A percentile compares a stretch with the other conserved stretches of the same genome.
phyloP scores from a whole-genome alignment of 192 early-diverging fungal species.

The Backusella parvicylindrica region DNA sequence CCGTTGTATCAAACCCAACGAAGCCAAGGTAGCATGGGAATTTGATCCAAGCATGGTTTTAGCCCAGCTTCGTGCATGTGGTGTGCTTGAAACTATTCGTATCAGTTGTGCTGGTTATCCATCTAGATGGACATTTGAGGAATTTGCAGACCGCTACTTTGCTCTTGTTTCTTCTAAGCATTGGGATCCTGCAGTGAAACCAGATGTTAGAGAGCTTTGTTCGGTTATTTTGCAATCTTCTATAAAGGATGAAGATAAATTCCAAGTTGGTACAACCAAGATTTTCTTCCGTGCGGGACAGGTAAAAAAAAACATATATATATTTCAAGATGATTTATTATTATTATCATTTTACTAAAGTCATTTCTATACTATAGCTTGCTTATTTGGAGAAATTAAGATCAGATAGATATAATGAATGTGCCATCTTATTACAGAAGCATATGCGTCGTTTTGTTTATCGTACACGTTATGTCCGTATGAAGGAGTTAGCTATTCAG shows the following conservation, averaged over 20 bases:
- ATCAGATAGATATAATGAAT: constrained; percentile 73
- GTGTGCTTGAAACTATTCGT: constrained; percentile 98
- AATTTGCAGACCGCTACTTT: constrained; percentile 88
- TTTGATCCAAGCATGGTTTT: constrained; percentile 96
- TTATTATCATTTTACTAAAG: background rate
- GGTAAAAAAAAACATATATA: constrained; percentile 44
- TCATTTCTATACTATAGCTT: constrained; percentile 28
- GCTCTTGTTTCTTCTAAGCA: constrained; percentile 52
- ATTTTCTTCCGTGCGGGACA: constrained; percentile 99
- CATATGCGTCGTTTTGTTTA: constrained; percentile 72
- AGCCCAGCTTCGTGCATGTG: constrained; percentile 93
- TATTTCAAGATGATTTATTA: too few species aligned
- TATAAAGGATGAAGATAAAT: constrained; percentile 83
- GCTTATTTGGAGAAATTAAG: constrained; percentile 89
- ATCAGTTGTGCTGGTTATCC: constrained; percentile 99
- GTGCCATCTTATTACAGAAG: constrained; percentile 87
- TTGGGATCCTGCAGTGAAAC: constrained; percentile 39
- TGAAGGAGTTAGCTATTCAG: constrained; percentile 56
- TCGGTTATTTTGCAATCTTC: constrained; percentile 55
- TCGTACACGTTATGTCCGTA: constrained; percentile 52
- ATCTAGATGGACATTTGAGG: constrained; percentile 78
- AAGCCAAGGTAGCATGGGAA: constrained; percentile 84
- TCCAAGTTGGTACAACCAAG: constrained; percentile 92
- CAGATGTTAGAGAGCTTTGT: constrained; percentile 58
- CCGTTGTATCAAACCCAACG: constrained; percentile 99